Evolutionary conservation across 768 basidiomycete species (phyloP), one percentile per base, ranked within the genome.

Genomic region (Mrakia blollopis): DNA sequence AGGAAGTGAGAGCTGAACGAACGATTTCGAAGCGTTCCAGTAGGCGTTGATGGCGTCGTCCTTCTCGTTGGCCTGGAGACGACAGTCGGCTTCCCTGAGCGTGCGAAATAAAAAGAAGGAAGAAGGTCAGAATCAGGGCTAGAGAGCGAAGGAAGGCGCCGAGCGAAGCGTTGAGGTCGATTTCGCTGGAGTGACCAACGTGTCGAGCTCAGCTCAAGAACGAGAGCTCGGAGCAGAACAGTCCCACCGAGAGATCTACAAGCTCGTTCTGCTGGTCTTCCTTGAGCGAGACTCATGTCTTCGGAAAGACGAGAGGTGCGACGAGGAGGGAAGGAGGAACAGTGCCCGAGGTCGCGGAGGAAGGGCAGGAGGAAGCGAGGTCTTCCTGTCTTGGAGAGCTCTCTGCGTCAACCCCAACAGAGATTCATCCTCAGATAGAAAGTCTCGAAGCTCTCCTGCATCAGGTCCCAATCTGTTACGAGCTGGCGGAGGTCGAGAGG

Each of bases 31-130:
- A 18, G 97, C 95, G 82, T 96, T 97, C 92, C 96, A 98, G 91
- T 91, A 98, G 13, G 95, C 95, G 82, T 95, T 96, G 30, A 94
- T 92, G n/a, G 96, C 95, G 80, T 98, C 97, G 80, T 94, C 94
- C 67, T 83, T 84, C 84, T 98, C 96, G 67, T 91, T 91, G 81
- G 89, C 91, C 78, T 90, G 89, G 84, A 95, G 90, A 80, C 94
- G 88, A 83, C 94, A 97, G 81, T 98, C 94, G 0, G 96, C 97
- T 82, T 98, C 97, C 79, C 91, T 88, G 60, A 30, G 9, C n/a
- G 10, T n/a, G 74, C 77, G 23, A 79, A 65, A 47, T 8, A 32
- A 10, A 18, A 52, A 30, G 35, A 35, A 14, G 54, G 39, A 8
- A 28, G 47, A 44, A 70, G 39, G 61, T n/a, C 30, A 41, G 35